phyloP scores from a whole-genome alignment of 164 flowering plant genomes.

The Nymphaea colorata region DNA sequence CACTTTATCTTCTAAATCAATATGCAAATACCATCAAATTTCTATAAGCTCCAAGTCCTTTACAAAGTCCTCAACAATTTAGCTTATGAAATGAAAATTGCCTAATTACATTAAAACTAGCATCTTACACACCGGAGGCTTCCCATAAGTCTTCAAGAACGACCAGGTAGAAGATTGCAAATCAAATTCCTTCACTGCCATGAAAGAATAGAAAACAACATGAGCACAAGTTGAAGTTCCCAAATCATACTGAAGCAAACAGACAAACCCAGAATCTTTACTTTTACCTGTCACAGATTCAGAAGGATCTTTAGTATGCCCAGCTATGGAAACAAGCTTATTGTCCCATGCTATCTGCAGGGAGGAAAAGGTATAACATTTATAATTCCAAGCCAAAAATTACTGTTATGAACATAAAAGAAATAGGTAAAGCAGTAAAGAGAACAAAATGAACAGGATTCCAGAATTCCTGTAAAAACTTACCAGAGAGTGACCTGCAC shows the following conservation, averaged over 20 bases:
- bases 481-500: conserved; percentile 98
- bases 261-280: background rate
- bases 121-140: conserved; percentile 56
- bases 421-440: background rate
- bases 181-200: conserved; percentile 87
- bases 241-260: background rate
- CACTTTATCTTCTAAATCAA: too few species aligned
- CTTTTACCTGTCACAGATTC: conserved; percentile 69
- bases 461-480: conserved; percentile 12
- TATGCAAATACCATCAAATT: too few species aligned
- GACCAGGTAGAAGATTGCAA: conserved; percentile 70
- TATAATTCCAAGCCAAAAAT: too few species aligned
- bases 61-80: too few species aligned
- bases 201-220: conserved; percentile 4
- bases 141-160: conserved; percentile 81
- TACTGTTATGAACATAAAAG: background rate
- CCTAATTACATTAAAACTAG: background rate
- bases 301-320: conserved; percentile 91
- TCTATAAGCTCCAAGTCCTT: too few species aligned
- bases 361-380: conserved; percentile 1
- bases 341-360: conserved; percentile 86
- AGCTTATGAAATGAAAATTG: too few species aligned
- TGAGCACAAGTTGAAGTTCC: background rate
- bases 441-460: background rate
- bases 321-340: conserved; percentile 87